phyloP scores from a whole-genome alignment of 306 rosid species.

The Trifolium fragiferum region DNA sequence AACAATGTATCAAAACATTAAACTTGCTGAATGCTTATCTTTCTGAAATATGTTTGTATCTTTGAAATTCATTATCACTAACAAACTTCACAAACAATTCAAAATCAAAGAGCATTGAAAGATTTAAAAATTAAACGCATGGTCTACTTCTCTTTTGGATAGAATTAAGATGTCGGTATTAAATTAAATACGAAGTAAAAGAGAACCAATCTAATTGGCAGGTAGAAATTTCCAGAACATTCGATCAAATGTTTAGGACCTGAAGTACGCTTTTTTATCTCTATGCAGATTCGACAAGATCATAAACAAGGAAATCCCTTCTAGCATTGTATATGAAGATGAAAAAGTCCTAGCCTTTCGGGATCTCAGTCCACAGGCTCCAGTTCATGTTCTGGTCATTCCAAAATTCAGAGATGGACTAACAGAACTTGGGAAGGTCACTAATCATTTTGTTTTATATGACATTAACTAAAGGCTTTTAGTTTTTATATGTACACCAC shows the following conservation, averaged over 20 bases:
- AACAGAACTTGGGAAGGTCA: slow-evolving; percentile 79
- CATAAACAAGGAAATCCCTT: slow-evolving; percentile 92
- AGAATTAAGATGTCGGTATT: slow-evolving; percentile 11
- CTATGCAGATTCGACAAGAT: slow-evolving; percentile 82
- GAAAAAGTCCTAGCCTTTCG: slow-evolving; percentile 82
- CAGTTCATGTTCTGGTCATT: slow-evolving; percentile 85
- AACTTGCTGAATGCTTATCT: slow-evolving; percentile 34
- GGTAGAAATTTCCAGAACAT: slow-evolving; percentile 7
- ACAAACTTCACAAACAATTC: not conserved
- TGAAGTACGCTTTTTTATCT: not conserved
- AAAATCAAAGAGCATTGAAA: slow-evolving; percentile 1
- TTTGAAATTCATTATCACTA: not conserved
- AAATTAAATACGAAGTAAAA: not conserved
- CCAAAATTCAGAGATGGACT: slow-evolving; percentile 89
- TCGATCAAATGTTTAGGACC: slow-evolving; percentile 1
- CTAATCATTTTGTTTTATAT: slow-evolving; percentile 28
- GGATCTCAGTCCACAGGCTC: slow-evolving; percentile 85
- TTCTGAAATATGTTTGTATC: slow-evolving; percentile 24
- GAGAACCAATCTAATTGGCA: not conserved
- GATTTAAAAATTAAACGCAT: slow-evolving; percentile 6
- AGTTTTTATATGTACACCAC: not conserved
- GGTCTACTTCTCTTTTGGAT: slow-evolving; percentile 17
- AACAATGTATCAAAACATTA: slow-evolving; percentile 61
- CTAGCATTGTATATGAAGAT: slow-evolving; percentile 76
- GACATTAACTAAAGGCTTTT: not conserved